Conservation (phyloP, 164 flowering plant genomes). For the Euptelea pleiosperma region DNA sequence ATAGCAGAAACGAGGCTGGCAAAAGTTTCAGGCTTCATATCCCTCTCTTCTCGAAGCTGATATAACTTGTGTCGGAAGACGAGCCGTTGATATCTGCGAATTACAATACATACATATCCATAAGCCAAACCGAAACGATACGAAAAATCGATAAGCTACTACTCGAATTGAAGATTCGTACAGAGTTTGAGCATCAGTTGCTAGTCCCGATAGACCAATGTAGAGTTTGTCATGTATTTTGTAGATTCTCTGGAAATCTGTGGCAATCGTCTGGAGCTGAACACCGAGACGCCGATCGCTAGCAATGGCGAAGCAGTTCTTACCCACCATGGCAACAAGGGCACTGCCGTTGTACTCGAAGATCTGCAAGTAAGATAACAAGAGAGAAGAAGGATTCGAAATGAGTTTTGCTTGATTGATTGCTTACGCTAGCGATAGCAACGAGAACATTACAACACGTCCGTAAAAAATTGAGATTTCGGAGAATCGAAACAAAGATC, state of each 20-base stretch:
- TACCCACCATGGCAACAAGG: conserved; percentile 93
- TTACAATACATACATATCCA: neutral
- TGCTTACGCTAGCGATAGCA: neutral
- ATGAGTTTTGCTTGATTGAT: neutral
- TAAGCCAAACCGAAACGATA: neutral
- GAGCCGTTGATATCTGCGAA: conserved; percentile 73
- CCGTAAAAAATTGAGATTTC: neutral
- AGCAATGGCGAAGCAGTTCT: conserved; percentile 93
- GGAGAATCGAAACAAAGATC: neutral
- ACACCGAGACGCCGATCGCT: conserved; percentile 93
- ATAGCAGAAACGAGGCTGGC: conserved; percentile 90
- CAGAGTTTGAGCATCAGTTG: conserved; percentile 91
- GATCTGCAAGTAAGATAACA: conserved; percentile 41
- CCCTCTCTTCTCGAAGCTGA: conserved; percentile 89
- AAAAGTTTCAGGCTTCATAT: conserved; percentile 95
- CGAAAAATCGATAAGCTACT: neutral
- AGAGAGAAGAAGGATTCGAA: neutral
- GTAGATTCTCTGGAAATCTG: conserved; percentile 77
- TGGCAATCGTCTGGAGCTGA: conserved; percentile 92
- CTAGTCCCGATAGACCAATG: conserved; percentile 87
- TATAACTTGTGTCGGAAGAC: conserved; percentile 87
- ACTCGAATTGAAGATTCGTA: conserved; percentile 19
- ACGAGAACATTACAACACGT: too few species aligned
- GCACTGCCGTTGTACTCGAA: conserved; percentile 99
- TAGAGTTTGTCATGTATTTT: conserved; percentile 73